These are phyloP conservation scores for Karstenula rhodostoma DNA, from an alignment of 2,329 filamentous ascomycete species.

Conservation along the genomic window DNA sequence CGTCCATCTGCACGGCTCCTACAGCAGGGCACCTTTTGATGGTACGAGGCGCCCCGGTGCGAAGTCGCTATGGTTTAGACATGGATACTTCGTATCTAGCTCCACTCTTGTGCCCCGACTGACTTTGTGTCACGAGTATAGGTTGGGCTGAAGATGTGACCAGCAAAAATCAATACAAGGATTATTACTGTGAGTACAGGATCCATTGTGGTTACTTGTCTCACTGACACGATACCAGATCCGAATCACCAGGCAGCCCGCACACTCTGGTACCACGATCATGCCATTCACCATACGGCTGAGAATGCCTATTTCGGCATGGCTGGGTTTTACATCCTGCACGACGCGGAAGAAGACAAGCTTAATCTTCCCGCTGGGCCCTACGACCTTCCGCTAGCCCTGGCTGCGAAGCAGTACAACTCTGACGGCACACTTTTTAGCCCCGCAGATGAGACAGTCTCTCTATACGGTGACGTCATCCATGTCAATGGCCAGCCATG, in stretches of 20 bases:
- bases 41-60: too few relatives aligned
- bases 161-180: slow-evolving; percentile 61
- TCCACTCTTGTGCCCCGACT: slow-evolving; percentile 54
- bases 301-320: slow-evolving; percentile 67
- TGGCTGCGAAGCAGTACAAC: slow-evolving; percentile 64
- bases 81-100: too few relatives aligned
- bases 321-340: slow-evolving; percentile 65
- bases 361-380: slow-evolving; percentile 61
- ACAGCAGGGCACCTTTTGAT: slow-evolving; percentile 27
- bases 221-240: slow-evolving; percentile 37
- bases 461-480: slow-evolving; percentile 65
- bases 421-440: slow-evolving; percentile 60
- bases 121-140: too few relatives aligned
- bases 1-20: slow-evolving; percentile 66
- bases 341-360: slow-evolving; percentile 59
- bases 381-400: slow-evolving; percentile 64
- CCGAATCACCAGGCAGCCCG: slow-evolving; percentile 64
- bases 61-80: too few relatives aligned
- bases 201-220: background rate
- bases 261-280: slow-evolving; percentile 62
- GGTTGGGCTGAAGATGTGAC: slow-evolving; percentile 65
- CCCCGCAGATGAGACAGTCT: slow-evolving; percentile 56
- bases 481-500: slow-evolving; percentile 68
- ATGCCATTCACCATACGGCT: slow-evolving; percentile 53
- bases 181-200: slow-evolving; percentile 39